phyloP scores from a whole-genome alignment of 2,329 filamentous ascomycete species.

The Metarhizium sp. region DNA sequence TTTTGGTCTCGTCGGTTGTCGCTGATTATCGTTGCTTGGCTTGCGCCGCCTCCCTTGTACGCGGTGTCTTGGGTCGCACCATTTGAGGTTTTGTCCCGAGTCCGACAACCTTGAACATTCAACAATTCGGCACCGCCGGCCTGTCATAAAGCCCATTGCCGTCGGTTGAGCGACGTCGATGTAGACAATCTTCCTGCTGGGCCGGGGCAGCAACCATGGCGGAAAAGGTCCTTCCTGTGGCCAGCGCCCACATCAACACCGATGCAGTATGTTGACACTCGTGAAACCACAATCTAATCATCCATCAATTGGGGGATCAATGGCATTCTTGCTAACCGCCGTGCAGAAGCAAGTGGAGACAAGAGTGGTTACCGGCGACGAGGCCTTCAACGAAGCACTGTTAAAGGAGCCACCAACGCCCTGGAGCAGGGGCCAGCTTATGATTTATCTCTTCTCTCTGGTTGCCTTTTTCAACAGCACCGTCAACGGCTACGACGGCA shows the following conservation, averaged over 20 bases:
- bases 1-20: too few relatives aligned
- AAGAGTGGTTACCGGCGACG: slow-evolving; percentile 10
- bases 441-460: slow-evolving; percentile 34
- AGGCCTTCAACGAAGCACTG: slow-evolving; percentile 40
- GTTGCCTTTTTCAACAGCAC: slow-evolving; percentile 12
- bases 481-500: slow-evolving; percentile 36
- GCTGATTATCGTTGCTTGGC: too few relatives aligned
- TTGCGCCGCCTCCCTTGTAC: too few relatives aligned
- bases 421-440: slow-evolving; percentile 26
- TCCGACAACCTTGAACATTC: too few relatives aligned
- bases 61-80: too few relatives aligned
- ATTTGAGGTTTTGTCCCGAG: too few relatives aligned
- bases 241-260: background rate
- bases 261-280: background rate
- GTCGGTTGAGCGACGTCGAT: too few relatives aligned
- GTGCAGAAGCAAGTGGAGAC: slow-evolving; percentile 3
- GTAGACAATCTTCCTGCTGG: too few relatives aligned
- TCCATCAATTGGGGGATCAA: background rate
- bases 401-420: slow-evolving; percentile 40
- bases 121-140: too few relatives aligned
- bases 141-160: too few relatives aligned
- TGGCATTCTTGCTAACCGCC: background rate
- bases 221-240: background rate
- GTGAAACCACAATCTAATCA: too few relatives aligned
- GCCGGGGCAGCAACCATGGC: background rate